Conservation (phyloP, 2,329 filamentous ascomycete genomes). For the Pseudogymnoascus pannorum region DNA sequence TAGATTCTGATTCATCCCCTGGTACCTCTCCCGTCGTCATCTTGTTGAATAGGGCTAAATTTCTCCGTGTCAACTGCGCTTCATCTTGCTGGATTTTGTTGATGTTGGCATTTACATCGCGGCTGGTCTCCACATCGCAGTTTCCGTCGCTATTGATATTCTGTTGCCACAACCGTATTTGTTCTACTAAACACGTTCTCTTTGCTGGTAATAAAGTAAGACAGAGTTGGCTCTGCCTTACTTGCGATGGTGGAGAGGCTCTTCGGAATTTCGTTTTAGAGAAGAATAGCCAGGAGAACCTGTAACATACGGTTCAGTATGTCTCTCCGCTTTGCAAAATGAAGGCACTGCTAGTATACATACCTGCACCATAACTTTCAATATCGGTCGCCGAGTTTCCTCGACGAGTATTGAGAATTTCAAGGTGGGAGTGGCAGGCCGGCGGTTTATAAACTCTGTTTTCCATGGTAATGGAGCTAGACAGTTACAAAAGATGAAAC, state of each 20-base stretch:
- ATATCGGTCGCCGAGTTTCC: neutral
- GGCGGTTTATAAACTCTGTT: neutral
- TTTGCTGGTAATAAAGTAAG: neutral
- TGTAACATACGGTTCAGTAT: neutral
- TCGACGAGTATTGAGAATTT: neutral
- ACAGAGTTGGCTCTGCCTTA: neutral
- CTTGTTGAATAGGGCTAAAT: neutral
- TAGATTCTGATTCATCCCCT: neutral
- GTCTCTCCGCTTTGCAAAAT: neutral
- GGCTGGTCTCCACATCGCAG: neutral
- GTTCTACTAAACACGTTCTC: neutral
- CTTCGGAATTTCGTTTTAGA: neutral
- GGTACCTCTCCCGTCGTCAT: neutral
- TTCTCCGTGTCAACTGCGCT: neutral
- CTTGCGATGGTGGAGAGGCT: neutral
- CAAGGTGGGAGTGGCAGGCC: neutral
- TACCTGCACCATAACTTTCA: neutral
- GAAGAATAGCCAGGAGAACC: no score
- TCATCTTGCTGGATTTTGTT: neutral
- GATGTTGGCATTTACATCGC: neutral
- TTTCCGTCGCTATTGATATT: neutral
- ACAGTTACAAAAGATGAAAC: neutral
- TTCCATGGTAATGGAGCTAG: neutral
- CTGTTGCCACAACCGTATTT: neutral
- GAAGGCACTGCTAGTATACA: neutral